Evolutionary conservation across 2,329 filamentous ascomycete species (phyloP).

Genomic region (Xylariomycetidae sp.): DNA sequence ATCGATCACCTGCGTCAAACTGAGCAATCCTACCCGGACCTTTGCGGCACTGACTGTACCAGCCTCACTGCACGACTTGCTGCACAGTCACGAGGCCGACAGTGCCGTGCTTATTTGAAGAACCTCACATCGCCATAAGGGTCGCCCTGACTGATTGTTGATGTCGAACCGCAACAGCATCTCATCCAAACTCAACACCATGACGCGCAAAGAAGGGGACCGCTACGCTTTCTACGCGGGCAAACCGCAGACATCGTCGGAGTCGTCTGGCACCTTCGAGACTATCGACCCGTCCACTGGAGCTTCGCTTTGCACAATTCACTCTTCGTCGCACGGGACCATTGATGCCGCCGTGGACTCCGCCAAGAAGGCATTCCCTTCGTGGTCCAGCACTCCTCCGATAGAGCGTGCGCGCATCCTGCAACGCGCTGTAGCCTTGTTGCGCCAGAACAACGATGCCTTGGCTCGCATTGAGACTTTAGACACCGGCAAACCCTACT

Average conservation of each 20-base stretch:
- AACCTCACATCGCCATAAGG: too few relatives aligned
- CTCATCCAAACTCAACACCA: constrained; percentile 5
- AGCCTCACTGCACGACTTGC: too few relatives aligned
- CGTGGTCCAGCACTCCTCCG: constrained; percentile 72
- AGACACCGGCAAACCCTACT: constrained; percentile 81
- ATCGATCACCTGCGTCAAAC: too few relatives aligned
- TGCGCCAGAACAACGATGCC: constrained; percentile 71
- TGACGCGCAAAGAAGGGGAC: constrained; percentile 21
- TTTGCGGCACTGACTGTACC: too few relatives aligned
- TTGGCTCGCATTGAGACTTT: constrained; percentile 74
- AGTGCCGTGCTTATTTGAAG: too few relatives aligned
- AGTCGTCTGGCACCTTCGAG: constrained; percentile 58
- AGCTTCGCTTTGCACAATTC: constrained; percentile 62
- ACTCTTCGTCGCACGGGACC: constrained; percentile 59
- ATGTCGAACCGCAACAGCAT: too few relatives aligned
- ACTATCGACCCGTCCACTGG: constrained; percentile 70
- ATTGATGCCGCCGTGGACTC: constrained; percentile 68
- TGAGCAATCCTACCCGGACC: too few relatives aligned
- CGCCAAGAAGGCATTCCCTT: constrained; percentile 63
- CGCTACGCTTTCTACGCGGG: constrained; percentile 73
- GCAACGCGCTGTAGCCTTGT: constrained; percentile 65
- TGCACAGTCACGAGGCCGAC: too few relatives aligned
- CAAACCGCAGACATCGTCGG: constrained; percentile 54
- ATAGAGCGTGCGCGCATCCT: constrained; percentile 71
- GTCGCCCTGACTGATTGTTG: too few relatives aligned